Evolutionary conservation across 1,284 basidiomycete species (phyloP).

Genomic region (Leucoagaricus sp.): DNA sequence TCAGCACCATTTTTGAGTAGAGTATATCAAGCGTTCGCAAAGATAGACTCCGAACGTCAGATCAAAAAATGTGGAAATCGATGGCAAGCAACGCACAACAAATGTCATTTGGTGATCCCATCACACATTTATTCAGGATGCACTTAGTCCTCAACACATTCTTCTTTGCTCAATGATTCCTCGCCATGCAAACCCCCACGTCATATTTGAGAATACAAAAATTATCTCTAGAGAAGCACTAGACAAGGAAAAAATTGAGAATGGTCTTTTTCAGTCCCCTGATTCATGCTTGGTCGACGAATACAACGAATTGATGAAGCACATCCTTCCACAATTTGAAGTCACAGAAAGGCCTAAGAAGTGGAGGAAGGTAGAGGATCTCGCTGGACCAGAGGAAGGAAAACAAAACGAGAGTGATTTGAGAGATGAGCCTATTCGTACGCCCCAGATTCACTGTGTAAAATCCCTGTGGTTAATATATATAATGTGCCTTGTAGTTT

Average conservation of each 20-base stretch:
- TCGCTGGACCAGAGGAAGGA: constrained; percentile 7
- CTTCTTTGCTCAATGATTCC: constrained; percentile 10
- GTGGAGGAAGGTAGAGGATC: constrained; percentile 24
- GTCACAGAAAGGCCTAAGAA: constrained; percentile 18
- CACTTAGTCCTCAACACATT: not conserved
- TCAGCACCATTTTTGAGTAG: constrained; percentile 11
- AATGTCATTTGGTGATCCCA: constrained; percentile 6
- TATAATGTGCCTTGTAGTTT: constrained; percentile 30
- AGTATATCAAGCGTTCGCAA: not conserved
- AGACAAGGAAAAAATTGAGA: not conserved
- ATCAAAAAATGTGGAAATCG: constrained; percentile 18
- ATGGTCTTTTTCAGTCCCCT: not conserved
- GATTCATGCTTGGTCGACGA: constrained; percentile 3
- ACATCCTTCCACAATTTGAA: not conserved
- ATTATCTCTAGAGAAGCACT: constrained; percentile 15
- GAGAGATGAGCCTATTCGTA: constrained; percentile 24
- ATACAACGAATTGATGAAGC: constrained; percentile 12
- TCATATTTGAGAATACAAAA: constrained; percentile 16
- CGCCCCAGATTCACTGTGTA: not conserved
- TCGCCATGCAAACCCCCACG: constrained; percentile 16
- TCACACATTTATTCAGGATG: constrained; percentile 10
- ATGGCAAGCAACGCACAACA: constrained; percentile 20
- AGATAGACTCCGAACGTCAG: not conserved
- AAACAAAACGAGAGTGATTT: constrained; percentile 16
- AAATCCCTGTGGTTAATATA: not conserved